Evolutionary conservation across 1,139 yeast genomes (phyloP), one percentile per base, ranked within the genome.

Genomic region (Taiozyma sp.): DNA sequence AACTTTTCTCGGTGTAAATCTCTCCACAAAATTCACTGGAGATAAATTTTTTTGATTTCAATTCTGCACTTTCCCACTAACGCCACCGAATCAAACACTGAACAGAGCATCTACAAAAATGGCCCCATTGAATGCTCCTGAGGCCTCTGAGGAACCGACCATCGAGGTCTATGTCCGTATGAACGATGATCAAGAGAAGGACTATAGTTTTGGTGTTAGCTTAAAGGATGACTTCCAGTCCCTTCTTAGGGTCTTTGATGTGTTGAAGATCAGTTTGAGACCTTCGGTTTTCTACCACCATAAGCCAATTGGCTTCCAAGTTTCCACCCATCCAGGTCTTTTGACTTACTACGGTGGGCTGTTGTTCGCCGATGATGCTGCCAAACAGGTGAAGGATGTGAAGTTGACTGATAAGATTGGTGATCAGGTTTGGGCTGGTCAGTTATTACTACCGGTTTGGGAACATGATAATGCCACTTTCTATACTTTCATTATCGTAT

Each of bases 391-490:
- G 3, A 50, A 52, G 34, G 43, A 45, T 8, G 63, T 62, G 24
- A 65, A 47, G 64, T 46, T 57, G 28, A 44, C 52, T 9, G 67
- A 65, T 45, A 61, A 58, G 40, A 54, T 65, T 36, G 57, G 62
- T 40, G 65, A 84, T 44, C 80, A 79, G 48, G 77, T 81, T 51
- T 85, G 96, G 89, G 97, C 96, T 23, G 97, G 97, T 46, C 97
- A 92, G 73, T 78, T 93, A 68, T 72, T 92, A 56, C 67, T 90
- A 19, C 99, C 99, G 8, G 70, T 77, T 38, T 93, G 97, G 96
- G 76, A 79, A 54, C 75, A 71, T 58, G 79, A 85, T 64, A 67
- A 71, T 45, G 71, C 75, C 49, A 75, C 79, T 27, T 76, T 76
- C 57, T 70, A 77, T 54, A 57, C 75, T 2, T 74, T 83, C 48